phyloP scores from a whole-genome alignment of 2,329 filamentous ascomycete species.

The Colletotrichum incanum region DNA sequence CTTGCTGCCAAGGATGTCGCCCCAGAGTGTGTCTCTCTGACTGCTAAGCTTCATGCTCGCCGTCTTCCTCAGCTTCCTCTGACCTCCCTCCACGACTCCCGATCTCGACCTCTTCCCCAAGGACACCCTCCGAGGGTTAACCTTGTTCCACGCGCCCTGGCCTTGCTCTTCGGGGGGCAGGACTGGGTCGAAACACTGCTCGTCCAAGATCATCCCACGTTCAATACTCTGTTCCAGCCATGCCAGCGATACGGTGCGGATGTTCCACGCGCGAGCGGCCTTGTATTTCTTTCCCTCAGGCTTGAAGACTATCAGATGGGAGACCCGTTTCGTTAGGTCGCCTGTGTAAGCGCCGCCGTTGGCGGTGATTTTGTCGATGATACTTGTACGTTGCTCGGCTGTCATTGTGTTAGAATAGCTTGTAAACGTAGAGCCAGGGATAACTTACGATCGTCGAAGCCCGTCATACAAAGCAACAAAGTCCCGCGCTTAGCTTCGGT shows the following conservation, averaged over 20 bases:
- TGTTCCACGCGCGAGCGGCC: slow-evolving; percentile 86
- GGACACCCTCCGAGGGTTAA: slow-evolving; percentile 61
- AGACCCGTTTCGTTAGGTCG: slow-evolving; percentile 88
- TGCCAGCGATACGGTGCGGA: slow-evolving; percentile 84
- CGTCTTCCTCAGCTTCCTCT: slow-evolving; percentile 88
- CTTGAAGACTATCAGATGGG: slow-evolving; percentile 86
- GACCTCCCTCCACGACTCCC: slow-evolving; percentile 69
- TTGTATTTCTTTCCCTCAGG: slow-evolving; percentile 92
- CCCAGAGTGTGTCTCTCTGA: slow-evolving; percentile 90
- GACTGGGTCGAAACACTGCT: slow-evolving; percentile 85
- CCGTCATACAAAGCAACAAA: slow-evolving; percentile 70
- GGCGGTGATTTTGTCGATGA: slow-evolving; percentile 76
- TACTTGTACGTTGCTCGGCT: slow-evolving; percentile 77
- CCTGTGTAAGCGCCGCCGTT: slow-evolving; percentile 90
- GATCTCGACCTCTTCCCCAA: slow-evolving; percentile 74
- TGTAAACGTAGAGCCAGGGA: not conserved
- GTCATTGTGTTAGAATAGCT: slow-evolving; percentile 24
- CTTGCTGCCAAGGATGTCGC: slow-evolving; percentile 79
- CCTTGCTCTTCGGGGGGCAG: slow-evolving; percentile 81
- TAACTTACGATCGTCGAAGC: slow-evolving; percentile 67
- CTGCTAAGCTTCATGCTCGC: slow-evolving; percentile 87
- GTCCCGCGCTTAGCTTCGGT: slow-evolving; percentile 54
- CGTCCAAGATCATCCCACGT: slow-evolving; percentile 92
- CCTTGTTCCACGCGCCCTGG: slow-evolving; percentile 80
- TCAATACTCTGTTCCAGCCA: slow-evolving; percentile 90